phyloP scores from a whole-genome alignment of 192 early-diverging fungal genomes.

The Thamnidium elegans region DNA sequence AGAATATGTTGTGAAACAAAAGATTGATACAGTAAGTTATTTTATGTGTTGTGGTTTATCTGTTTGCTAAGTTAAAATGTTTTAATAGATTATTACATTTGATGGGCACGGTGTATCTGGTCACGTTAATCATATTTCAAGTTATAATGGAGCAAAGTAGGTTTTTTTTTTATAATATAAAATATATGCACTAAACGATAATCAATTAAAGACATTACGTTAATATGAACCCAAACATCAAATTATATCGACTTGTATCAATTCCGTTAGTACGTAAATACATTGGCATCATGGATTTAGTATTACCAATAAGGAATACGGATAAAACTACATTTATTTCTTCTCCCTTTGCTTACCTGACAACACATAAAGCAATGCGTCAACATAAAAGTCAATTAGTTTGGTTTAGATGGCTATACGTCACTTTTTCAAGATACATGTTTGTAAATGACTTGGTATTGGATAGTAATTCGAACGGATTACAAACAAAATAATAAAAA shows the following conservation, averaged over 20 bases:
- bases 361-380: slow-evolving; percentile 69
- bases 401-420: slow-evolving; percentile 90
- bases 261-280: slow-evolving; percentile 60
- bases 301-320: not conserved
- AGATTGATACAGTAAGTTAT: slow-evolving; percentile 57
- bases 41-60: not conserved
- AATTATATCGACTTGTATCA: slow-evolving; percentile 57
- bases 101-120: slow-evolving; percentile 86
- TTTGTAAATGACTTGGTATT: slow-evolving; percentile 62
- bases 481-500: not conserved
- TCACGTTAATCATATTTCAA: slow-evolving; percentile 85
- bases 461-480: not conserved
- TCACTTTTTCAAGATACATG: slow-evolving; percentile 89
- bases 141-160: slow-evolving; percentile 69
- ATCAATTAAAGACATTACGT: slow-evolving; percentile 32
- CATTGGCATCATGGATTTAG: slow-evolving; percentile 51
- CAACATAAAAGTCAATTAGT: slow-evolving; percentile 84
- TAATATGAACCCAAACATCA: slow-evolving; percentile 40
- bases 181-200: not conserved
- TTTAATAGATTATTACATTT: slow-evolving; percentile 81
- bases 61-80: not conserved
- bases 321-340: slow-evolving; percentile 46
- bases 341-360: slow-evolving; percentile 49
- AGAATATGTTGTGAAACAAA: slow-evolving; percentile 53
- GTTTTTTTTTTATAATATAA: not conserved